Evolutionary conservation across 306 rosid species (phyloP).

Genomic region (Ammopiptanthus mongolicus): DNA sequence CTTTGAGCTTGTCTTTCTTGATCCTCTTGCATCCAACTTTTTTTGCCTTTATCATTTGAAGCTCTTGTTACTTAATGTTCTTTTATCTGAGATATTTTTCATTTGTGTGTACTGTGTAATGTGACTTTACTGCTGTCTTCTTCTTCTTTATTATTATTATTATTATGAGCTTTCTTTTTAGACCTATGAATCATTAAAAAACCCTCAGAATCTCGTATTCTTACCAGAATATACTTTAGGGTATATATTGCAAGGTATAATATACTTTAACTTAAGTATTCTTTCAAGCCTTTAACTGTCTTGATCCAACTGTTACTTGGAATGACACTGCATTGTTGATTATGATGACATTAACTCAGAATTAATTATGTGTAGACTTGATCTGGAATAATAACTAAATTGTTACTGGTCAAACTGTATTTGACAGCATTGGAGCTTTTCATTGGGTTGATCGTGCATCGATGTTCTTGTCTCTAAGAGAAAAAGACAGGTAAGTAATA

Average conservation of each 20-base stretch:
- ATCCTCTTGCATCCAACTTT: not conserved
- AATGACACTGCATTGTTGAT: not conserved
- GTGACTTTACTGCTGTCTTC: not conserved
- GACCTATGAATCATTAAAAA: not conserved
- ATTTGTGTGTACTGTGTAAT: not conserved
- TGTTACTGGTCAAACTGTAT: conserved; percentile 18
- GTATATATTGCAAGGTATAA: not conserved
- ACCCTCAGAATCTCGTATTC: not conserved
- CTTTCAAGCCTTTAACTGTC: not conserved
- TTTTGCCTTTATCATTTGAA: not conserved
- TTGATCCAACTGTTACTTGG: conserved; percentile 1
- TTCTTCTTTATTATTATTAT: not conserved
- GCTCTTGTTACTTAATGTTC: not conserved
- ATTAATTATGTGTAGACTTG: not conserved
- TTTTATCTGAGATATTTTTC: not conserved
- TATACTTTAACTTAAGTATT: not conserved
- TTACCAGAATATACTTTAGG: not conserved
- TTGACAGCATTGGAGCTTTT: conserved; percentile 82
- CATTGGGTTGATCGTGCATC: conserved; percentile 93
- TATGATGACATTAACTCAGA: not conserved
- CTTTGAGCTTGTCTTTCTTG: not conserved
- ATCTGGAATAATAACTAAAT: conserved; percentile 10
- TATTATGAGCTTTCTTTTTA: not conserved
- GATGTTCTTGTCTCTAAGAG: conserved; percentile 46
- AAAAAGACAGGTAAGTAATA: conserved; percentile 44